These are phyloP conservation scores for Saturnispora mendoncae DNA, from an alignment of 805 yeast species.

Conservation along the genomic window DNA sequence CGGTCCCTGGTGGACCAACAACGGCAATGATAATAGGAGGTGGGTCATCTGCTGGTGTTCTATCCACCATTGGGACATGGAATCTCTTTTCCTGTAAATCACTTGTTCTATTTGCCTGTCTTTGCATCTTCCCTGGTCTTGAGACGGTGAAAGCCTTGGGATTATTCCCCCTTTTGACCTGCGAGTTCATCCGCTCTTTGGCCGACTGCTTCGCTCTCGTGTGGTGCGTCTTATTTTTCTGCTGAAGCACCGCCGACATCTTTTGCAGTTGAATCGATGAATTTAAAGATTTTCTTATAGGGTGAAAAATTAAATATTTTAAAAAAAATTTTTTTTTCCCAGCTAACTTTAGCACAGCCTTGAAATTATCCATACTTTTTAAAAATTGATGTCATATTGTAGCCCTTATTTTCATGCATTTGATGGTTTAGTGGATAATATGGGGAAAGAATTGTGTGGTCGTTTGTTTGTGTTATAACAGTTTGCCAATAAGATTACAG, in stretches of 20 bases:
- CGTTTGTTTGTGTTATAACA: no score
- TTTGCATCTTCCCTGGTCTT: conserved; percentile 78
- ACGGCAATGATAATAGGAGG: conserved; percentile 96
- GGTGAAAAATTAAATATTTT: conserved; percentile 2
- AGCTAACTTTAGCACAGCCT: conserved; percentile 1
- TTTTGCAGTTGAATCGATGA: no score
- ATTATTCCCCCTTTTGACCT: conserved; percentile 50
- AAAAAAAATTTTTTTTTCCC: neutral
- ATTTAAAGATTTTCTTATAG: neutral
- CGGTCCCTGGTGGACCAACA: conserved; percentile 99
- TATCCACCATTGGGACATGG: conserved; percentile 96
- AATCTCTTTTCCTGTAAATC: conserved; percentile 75
- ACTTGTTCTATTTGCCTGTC: conserved; percentile 74
- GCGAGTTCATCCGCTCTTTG: conserved; percentile 80
- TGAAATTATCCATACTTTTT: neutral
- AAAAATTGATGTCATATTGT: neutral
- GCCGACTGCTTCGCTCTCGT: conserved; percentile 51
- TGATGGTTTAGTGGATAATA: no score
- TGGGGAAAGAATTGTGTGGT: no score
- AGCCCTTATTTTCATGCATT: neutral
- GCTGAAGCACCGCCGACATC: conserved; percentile 19
- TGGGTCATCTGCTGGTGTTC: conserved; percentile 96
- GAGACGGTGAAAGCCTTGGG: conserved; percentile 78
- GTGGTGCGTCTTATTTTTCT: conserved; percentile 70
- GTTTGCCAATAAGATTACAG: no score